A percentile compares a stretch with the other conserved stretches of the same genome.
These are phyloP conservation scores for Stereum hirsutum DNA, from an alignment of 1,284 basidiomycete genomes.

Conservation along the genomic window DNA sequence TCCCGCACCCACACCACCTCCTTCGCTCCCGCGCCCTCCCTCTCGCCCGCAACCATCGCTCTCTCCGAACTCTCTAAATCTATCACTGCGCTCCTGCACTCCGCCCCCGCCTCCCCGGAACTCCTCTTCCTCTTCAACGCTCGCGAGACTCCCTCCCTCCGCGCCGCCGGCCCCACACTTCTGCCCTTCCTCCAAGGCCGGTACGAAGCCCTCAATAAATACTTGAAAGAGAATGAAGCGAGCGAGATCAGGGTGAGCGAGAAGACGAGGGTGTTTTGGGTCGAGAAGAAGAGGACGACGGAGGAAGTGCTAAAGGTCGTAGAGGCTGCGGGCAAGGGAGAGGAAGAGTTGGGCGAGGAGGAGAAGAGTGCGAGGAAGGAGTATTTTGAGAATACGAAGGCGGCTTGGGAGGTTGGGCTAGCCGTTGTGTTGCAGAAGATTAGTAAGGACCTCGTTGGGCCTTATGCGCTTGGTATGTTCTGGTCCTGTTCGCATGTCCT, in stretches of 20 bases:
- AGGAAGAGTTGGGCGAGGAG: conserved; percentile 24
- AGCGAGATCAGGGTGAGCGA: conserved; percentile 43
- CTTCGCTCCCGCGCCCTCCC: conserved; percentile 61
- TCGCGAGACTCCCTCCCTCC: conserved; percentile 35
- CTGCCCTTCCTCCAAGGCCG: conserved; percentile 39
- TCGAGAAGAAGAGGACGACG: conserved; percentile 37
- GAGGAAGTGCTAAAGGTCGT: conserved; percentile 38
- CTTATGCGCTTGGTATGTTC: conserved; percentile 55
- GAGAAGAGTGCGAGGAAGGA: conserved; percentile 22
- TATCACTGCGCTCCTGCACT: conserved; percentile 62
- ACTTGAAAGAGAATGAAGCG: conserved; percentile 40
- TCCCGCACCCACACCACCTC: conserved; percentile 65
- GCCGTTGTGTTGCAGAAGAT: conserved; percentile 34
- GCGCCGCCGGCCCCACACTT: conserved; percentile 26
- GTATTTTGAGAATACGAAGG: conserved; percentile 24
- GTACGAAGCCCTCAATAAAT: conserved; percentile 41
- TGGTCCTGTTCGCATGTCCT: no score
- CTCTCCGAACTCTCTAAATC: conserved; percentile 46
- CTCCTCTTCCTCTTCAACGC: conserved; percentile 41
- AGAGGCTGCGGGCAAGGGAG: conserved; percentile 31
- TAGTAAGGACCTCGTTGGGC: conserved; percentile 59
- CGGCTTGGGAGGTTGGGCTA: conserved; percentile 34
- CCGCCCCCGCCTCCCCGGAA: conserved; percentile 43
- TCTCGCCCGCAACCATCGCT: conserved; percentile 77
- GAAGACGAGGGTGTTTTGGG: conserved; percentile 53